A percentile compares a stretch with the other conserved stretches of the same genome.
Conservation (phyloP, 495 filamentous ascomycete genomes). For the Neurospora tetrasperma region DNA sequence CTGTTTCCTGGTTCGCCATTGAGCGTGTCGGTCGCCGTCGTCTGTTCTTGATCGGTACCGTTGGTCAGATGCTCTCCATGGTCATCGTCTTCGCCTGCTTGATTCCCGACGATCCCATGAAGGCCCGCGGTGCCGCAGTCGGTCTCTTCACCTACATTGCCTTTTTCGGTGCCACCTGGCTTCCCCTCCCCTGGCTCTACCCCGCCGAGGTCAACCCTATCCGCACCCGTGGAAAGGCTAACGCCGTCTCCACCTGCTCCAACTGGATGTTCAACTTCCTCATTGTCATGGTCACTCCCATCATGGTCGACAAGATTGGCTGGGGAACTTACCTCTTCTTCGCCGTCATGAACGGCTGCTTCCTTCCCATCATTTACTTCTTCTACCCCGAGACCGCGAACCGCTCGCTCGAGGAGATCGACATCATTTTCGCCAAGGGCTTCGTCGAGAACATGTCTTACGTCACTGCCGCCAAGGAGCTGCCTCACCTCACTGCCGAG, state of each 20-base stretch:
- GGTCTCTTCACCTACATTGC: constrained; percentile 75
- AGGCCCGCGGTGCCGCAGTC: constrained; percentile 61
- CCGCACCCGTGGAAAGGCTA: constrained; percentile 63
- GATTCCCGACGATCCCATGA: constrained; percentile 43
- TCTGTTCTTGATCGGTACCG: constrained; percentile 56
- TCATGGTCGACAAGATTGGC: constrained; percentile 55
- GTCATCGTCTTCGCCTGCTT: constrained; percentile 63
- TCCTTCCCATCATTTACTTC: constrained; percentile 66
- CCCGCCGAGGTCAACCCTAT: constrained; percentile 64
- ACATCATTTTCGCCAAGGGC: constrained; percentile 71
- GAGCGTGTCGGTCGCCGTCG: constrained; percentile 65
- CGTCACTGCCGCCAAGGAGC: constrained; percentile 56
- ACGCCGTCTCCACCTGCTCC: constrained; percentile 62
- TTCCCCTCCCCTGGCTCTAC: constrained; percentile 60
- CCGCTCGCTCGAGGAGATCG: constrained; percentile 69
- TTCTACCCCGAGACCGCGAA: constrained; percentile 66
- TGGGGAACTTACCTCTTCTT: constrained; percentile 81
- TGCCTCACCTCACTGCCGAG: constrained; percentile 53
- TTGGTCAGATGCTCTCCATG: constrained; percentile 64
- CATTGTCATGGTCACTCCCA: constrained; percentile 72
- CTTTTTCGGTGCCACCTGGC: constrained; percentile 65
- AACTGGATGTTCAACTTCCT: constrained; percentile 80
- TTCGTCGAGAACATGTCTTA: constrained; percentile 65
- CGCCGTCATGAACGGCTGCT: constrained; percentile 55
- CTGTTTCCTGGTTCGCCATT: constrained; percentile 72